Evolutionary conservation across 179 eudicot species (phyloP), one percentile per base, ranked within the genome.

Genomic region (Camellia oleifera): DNA sequence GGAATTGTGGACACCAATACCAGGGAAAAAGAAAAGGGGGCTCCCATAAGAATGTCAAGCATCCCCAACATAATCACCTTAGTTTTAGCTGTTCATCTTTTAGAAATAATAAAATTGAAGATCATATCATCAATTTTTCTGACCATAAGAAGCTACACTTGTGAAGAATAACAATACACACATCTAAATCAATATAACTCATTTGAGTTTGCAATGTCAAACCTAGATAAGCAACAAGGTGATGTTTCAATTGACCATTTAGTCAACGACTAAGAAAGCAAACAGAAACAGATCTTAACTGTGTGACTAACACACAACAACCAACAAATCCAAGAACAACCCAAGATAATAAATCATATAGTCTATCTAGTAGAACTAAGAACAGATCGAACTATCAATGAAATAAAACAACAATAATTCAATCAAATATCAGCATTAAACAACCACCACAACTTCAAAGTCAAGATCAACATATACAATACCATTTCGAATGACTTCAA

Each of bases 401-500:
- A 78, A 67, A 40, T 15, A 67, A 40, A 54, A 68, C 65, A 65
- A 50, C 18, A 67, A 67, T 8, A 52, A 72, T 11, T 52, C 48
- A 77, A 52, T 44, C 52, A 2, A 23, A 23, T 53, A 3, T 40
- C 71, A 68, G 40, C 73, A 72, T 7, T 4, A 15, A 26, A 74
- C 1, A 12, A 68, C 18, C 18, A n/a, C 14, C 40, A n/a, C 44
- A 44, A 53, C 63, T 15, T 20, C 44, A 50, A 63, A 17, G 6
- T 3, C 32, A 67, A 45, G 7, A 72, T 5, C 44, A 53, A 56
- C 14, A 40, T 26, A 57, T 20, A 3, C 57, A 74, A 4, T 81
- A 85, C 87, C 87, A 85, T 85, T 5, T 32, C 26, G 62, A 72
- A 3, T 13, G 42, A 67, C 80, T 82, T 73, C 56, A 75, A 75